These are phyloP conservation scores for Datisca glomerata DNA, from an alignment of 306 rosid genomes.

Conservation along the genomic window DNA sequence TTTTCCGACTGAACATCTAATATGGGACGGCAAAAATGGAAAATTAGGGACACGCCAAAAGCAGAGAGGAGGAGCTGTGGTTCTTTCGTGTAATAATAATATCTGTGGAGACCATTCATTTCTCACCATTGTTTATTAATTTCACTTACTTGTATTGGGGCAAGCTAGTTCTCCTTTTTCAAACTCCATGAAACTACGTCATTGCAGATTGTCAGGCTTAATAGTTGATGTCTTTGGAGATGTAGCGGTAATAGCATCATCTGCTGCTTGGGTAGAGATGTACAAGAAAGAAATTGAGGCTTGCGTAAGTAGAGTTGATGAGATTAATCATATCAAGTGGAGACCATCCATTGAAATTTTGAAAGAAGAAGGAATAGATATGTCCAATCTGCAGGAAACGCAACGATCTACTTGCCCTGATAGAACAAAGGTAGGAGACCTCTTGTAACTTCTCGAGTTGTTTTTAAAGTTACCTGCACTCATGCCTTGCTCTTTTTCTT, in stretches of 20 bases:
- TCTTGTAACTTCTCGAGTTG: too few species aligned
- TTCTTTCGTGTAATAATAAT: too few species aligned
- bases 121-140: too few species aligned
- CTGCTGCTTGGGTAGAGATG: conserved; percentile 98
- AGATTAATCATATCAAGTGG: conserved; percentile 66
- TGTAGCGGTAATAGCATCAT: conserved; percentile 81
- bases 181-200: conserved; percentile 11
- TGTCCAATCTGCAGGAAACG: conserved; percentile 35
- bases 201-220: conserved; percentile 72
- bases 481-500: conserved; percentile 1
- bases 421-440: conserved; percentile 51
- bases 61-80: too few species aligned
- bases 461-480: too few species aligned
- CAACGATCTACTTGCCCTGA: conserved; percentile 43
- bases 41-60: too few species aligned
- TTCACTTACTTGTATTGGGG: too few species aligned
- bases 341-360: conserved; percentile 77
- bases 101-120: too few species aligned
- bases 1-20: too few species aligned
- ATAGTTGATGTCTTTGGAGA: conserved; percentile 81
- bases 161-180: too few species aligned
- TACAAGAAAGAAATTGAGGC: conserved; percentile 66
- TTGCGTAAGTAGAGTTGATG: conserved; percentile 28
- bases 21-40: too few species aligned
- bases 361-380: conserved; percentile 76